Base-by-base conservation (phyloP, 495 filamentous ascomycete species). In the Corynascus novoguineensis region DNA sequence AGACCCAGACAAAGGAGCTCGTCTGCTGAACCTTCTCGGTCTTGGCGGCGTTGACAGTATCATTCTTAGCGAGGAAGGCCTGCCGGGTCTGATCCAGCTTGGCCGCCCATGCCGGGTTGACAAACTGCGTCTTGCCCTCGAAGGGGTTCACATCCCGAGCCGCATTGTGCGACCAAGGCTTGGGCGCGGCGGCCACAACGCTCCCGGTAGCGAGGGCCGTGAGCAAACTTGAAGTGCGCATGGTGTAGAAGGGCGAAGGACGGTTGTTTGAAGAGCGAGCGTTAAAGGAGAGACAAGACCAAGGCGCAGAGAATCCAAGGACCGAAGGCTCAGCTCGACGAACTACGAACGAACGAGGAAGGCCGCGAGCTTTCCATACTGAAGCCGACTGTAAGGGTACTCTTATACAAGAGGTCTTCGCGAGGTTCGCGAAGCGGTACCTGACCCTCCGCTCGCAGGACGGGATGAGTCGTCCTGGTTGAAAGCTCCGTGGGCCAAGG, bases 1-100 rank as follows among this genome's bases (percentile, higher is more conserved):
- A 62, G 7, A 75, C 59, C 83, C 82, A 86, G 35, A 78, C 62
- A 60, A 85, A 86, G 10, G 81, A 81, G 44, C 76, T 76, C 22
- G 80, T 55, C 4, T 55, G 27, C 41, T 55, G 52, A 15, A 55
- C 41, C 52, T 55, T 55, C 29, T 9, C 15, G 21, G 41, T 42
- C 41, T 38, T 68, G 24, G 65, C 61, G 7, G 68, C 69, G 50
- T 76, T 71, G 21, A 73, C 55, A 3, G 61, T n/a, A 55, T 74
- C 68, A 19, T 61, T 61, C 50, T 63, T 71, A 5, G 68, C 67
- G 58, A 75, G 66, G 21, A 81, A 81, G 8, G 74, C 71, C 10
- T 73, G 65, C 28, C 75, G 73, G 14, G 74, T 73, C 50, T 66
- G 62, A 8, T 75, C 69, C 25, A 84, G 74, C 62, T 82, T 78